Base-by-base conservation (phyloP, 306 rosid species). In the Prunus campanulata region DNA sequence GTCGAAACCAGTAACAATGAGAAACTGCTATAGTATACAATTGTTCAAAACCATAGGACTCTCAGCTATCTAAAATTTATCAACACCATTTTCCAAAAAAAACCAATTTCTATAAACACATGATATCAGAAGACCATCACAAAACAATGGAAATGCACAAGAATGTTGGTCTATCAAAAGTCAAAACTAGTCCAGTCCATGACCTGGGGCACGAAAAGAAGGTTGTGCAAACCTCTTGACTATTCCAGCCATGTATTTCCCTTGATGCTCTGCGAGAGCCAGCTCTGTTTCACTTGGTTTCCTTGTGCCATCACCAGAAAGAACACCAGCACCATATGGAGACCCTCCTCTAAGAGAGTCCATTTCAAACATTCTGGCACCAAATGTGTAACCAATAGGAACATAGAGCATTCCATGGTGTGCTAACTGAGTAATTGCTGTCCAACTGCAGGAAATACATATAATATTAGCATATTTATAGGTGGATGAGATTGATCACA, bases 401-500 rank as follows among this genome's bases (percentile, higher is more conserved):
- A 92, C 91, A 81, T 88, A 92, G 3, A 92, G 65, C 97, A 92
- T 92, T 5, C 97, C 97, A 69, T 92, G 97, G 83, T 92, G 93
- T 71, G 82, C 97, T 81, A 92, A 80, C 49, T 90, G 91, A 77
- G 89, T 90, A 60, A 92, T 85, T 74, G 97, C 96, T 78, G 97
- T 92, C 91, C 93, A 90, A 4, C 97, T 90, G 89, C 85, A 83
- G 72, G 74, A 76, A 48, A n/a, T 14, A 39, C 70, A 22, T 9
- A 72, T 3, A 1, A 32, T 6, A n/a, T 72, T 32, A 32, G 9
- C 16, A 56, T 57, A 8, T 1, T 3, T 39, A 22, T 10, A 57
- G 47, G 55, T 55, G 66, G 54, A 72, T 42, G 67, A 24, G 42
- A 56, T 46, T 19, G 2, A 57, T 72, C 49, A 39, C n/a, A 20